These are phyloP conservation scores for Eimeria nieschulzi DNA, from an alignment of 169 alveolate species.

Conservation along the genomic window DNA sequence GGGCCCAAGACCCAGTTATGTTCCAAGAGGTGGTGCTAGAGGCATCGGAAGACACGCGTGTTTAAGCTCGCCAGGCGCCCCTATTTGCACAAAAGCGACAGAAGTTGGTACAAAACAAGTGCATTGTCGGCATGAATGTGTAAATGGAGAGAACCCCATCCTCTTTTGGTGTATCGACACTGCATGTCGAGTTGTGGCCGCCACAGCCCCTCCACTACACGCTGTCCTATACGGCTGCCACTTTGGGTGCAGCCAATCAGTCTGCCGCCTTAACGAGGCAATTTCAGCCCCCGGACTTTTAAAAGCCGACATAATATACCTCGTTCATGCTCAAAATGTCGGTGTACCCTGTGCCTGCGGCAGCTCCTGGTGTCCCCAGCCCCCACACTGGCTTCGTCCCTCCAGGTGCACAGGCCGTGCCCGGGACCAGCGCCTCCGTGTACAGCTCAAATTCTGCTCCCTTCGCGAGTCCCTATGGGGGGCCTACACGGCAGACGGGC, in stretches of 20 bases:
- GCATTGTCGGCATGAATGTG: no score
- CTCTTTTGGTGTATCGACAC: conserved; percentile 30
- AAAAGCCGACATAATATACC: not conserved
- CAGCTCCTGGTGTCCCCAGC: conserved; percentile 39
- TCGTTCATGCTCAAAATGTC: conserved; percentile 25
- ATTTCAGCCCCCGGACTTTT: not conserved
- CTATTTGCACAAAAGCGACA: no score
- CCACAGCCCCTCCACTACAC: not conserved
- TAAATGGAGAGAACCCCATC: no score
- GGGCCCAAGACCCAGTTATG: no score
- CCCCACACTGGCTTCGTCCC: conserved; percentile 58
- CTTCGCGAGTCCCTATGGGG: conserved; percentile 28
- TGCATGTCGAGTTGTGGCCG: conserved; percentile 45
- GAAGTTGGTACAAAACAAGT: no score
- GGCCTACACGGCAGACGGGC: conserved; percentile 2
- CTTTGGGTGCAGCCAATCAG: not conserved
- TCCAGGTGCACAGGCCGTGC: conserved; percentile 38
- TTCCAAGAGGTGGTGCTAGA: no score
- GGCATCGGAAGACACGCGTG: no score
- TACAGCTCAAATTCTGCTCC: conserved; percentile 44
- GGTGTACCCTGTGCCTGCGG: conserved; percentile 21
- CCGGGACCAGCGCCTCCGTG: conserved; percentile 13
- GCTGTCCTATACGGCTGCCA: not conserved
- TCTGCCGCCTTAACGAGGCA: not conserved
- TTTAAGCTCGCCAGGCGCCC: no score